These are phyloP conservation scores for Globisporangium recalcitrans DNA, from an alignment of 352 stramenopile species.

Conservation along the genomic window DNA sequence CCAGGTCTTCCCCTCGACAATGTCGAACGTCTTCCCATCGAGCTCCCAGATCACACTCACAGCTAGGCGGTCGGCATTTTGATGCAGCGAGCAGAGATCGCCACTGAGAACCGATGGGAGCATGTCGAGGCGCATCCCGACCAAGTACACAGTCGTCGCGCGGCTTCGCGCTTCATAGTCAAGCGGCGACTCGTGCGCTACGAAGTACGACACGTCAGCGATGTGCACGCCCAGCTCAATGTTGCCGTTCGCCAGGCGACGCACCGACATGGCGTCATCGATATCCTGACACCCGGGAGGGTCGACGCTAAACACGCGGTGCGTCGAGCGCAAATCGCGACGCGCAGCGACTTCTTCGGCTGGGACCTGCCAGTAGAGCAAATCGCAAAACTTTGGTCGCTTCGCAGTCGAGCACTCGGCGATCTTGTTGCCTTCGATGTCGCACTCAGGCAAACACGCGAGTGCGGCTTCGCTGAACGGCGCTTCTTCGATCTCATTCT, in stretches of 20 bases:
- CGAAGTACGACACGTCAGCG: slow-evolving; percentile 99
- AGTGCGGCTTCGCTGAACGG: slow-evolving; percentile 84
- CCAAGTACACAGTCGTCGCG: slow-evolving; percentile 97
- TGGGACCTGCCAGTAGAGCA: slow-evolving; percentile 72
- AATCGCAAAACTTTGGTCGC: slow-evolving; percentile 35
- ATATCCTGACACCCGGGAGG: slow-evolving; percentile 88
- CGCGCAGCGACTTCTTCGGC: slow-evolving; percentile 39
- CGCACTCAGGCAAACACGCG: slow-evolving; percentile 72
- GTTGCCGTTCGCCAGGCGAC: slow-evolving; percentile 67
- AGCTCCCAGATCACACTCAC: slow-evolving; percentile 92
- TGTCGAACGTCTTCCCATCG: slow-evolving; percentile 55
- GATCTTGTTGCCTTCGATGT: slow-evolving; percentile 59
- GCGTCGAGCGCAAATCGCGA: slow-evolving; percentile 61
- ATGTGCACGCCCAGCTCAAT: slow-evolving; percentile 97
- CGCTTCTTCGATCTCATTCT: slow-evolving; percentile 77
- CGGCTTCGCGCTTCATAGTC: slow-evolving; percentile 91
- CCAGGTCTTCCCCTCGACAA: slow-evolving; percentile 59
- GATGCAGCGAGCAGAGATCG: slow-evolving; percentile 90
- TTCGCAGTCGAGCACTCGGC: slow-evolving; percentile 77
- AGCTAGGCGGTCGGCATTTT: slow-evolving; percentile 83
- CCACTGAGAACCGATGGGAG: slow-evolving; percentile 85
- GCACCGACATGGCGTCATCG: slow-evolving; percentile 88
- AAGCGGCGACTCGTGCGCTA: slow-evolving; percentile 92
- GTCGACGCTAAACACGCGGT: slow-evolving; percentile 88
- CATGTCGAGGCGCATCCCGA: slow-evolving; percentile 93